Evolutionary conservation across 768 basidiomycete genomes (phyloP).

Genomic region (Lenzites betulinus): DNA sequence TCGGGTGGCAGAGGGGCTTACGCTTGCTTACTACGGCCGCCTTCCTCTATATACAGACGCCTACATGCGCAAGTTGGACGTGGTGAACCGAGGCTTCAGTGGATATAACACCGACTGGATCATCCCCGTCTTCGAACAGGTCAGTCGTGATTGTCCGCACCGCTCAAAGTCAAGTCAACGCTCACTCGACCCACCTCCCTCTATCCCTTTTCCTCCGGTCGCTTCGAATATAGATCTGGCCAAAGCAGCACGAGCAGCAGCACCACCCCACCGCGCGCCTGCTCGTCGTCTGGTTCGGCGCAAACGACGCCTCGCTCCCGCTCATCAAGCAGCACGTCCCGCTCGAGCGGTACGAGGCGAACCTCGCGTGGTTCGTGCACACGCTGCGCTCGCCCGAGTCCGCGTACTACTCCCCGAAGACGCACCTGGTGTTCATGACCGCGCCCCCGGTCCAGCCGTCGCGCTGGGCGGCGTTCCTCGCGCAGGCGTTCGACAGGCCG

Average conservation of each 20-base stretch:
- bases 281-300: conserved; percentile 86
- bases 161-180: neutral
- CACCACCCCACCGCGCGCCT: conserved; percentile 63
- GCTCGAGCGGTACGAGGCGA: conserved; percentile 58
- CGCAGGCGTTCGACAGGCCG: conserved; percentile 36
- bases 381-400: conserved; percentile 66
- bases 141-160: conserved; percentile 27
- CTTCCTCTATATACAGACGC: conserved; percentile 47
- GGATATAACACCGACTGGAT: conserved; percentile 92
- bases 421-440: conserved; percentile 77
- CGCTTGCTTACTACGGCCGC: too few species aligned
- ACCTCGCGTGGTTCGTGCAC: conserved; percentile 62
- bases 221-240: conserved; percentile 71
- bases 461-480: conserved; percentile 53
- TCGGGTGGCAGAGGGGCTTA: too few species aligned
- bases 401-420: conserved; percentile 65
- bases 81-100: conserved; percentile 80
- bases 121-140: conserved; percentile 77
- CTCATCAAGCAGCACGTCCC: conserved; percentile 80
- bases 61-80: conserved; percentile 81
- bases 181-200: neutral
- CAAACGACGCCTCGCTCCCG: conserved; percentile 78
- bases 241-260: conserved; percentile 49
- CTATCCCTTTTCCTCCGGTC: too few species aligned
- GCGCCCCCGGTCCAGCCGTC: conserved; percentile 82